Base-by-base conservation (phyloP, 495 filamentous ascomycete species). In the Aspergillus ostianus region DNA sequence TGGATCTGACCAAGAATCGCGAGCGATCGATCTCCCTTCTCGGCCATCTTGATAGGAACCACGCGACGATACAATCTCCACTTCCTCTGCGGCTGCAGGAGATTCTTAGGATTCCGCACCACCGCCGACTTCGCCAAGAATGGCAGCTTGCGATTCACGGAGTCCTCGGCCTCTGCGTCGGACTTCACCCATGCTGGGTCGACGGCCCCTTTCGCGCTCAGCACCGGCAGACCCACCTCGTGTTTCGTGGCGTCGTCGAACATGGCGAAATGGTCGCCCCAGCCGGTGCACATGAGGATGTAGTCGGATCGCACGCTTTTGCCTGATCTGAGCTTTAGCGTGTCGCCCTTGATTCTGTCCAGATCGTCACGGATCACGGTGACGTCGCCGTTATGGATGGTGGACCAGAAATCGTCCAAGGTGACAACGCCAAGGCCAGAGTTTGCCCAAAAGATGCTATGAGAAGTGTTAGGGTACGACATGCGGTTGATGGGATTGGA, bases 1-100 rank as follows among this genome's bases (percentile, higher is more conserved):
- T 79, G 72, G n/a, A 86, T 59, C 13, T 75, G 71, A 6, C 86
- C 86, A 6, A 76, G 68, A 59, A 88, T 85, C 4, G 80, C 84
- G 53, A 86, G 78, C 47, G 85, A 83, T 9, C 83, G 78, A 19
- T 75, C 71, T 9, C 73, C 79, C 1, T 83, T 75, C 2, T 84
- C 12, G 20, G 52, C 30, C 7, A 8, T 3, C 8, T 45, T 26
- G 18, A 44, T 19, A 8, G 52, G 52, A 0, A 45, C 20, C 3
- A 18, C 7, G 2, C 29, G 32, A 19, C 20, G 15, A 21, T 54
- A 54, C 30, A 54, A 19, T 20, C 32, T 44, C 29, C 32, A 54
- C 8, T 36, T 17, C 4, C 51, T 13, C 23, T 30, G 26, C 30
- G 51, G 51, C 23, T 53, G 23, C 36, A 36, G 15, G 52, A 54